Conservation (phyloP, 169 alveolate genomes). For the Cystoisospora suis region DNA sequence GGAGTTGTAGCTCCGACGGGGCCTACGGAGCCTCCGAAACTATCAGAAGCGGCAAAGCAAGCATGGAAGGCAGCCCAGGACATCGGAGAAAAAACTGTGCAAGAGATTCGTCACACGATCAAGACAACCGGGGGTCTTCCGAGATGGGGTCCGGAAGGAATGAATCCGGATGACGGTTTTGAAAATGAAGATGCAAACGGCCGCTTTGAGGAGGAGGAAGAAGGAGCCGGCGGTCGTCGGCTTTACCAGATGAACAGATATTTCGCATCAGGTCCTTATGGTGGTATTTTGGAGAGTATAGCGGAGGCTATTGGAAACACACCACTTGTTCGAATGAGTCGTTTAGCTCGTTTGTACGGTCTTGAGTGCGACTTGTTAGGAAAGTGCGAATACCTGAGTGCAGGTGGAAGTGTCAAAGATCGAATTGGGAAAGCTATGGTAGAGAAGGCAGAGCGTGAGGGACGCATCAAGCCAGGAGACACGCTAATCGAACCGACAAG, state of each 20-base stretch:
- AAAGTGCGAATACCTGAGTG: slow-evolving; percentile 88
- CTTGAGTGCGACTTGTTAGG: slow-evolving; percentile 83
- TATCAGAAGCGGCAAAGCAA: background rate
- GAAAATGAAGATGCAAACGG: too few relatives aligned
- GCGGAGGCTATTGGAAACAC: slow-evolving; percentile 81
- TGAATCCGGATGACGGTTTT: too few relatives aligned
- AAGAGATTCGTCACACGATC: background rate
- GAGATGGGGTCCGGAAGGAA: background rate
- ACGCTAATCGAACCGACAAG: slow-evolving; percentile 91
- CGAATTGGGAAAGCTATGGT: slow-evolving; percentile 91
- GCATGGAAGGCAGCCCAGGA: background rate
- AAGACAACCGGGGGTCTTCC: background rate
- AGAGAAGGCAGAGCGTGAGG: slow-evolving; percentile 86
- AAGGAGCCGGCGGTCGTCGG: background rate
- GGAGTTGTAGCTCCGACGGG: background rate
- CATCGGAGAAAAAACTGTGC: background rate
- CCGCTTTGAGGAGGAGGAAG: background rate
- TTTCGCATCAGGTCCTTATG: background rate
- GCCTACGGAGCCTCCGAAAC: slow-evolving; percentile 7
- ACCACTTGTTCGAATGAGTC: slow-evolving; percentile 87
- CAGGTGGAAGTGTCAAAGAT: slow-evolving; percentile 84
- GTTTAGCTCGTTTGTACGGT: slow-evolving; percentile 79
- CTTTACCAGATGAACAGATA: background rate
- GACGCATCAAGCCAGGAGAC: slow-evolving; percentile 83
- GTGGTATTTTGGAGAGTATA: slow-evolving; percentile 13